Percentiles rank a stretch among this genome's conserved stretches.
phyloP scores from a whole-genome alignment of 257 asterid genomes.

The Verbascum thapsus region DNA sequence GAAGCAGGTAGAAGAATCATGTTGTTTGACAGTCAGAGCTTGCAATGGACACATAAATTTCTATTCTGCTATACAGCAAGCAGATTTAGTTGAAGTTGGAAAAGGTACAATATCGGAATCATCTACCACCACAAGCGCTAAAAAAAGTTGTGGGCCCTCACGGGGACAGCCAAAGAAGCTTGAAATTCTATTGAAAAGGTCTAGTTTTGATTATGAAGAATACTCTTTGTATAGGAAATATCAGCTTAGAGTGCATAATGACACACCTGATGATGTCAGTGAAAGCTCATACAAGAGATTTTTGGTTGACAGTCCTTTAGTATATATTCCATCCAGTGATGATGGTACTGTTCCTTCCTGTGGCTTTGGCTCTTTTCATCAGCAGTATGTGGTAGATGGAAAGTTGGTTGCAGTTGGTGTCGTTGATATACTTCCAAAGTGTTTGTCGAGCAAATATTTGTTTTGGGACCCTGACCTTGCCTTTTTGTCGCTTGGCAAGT shows the following conservation, averaged over 20 bases:
- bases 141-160: constrained; percentile 29
- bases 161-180: constrained; percentile 46
- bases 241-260: constrained; percentile 90
- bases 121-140: constrained; percentile 27
- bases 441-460: constrained; percentile 94
- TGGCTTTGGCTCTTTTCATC: constrained; percentile 98
- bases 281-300: constrained; percentile 82
- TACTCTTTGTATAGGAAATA: constrained; percentile 82
- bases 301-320: constrained; percentile 88
- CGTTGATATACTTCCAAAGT: constrained; percentile 86
- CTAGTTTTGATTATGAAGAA: constrained; percentile 85
- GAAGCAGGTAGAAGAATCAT: constrained; percentile 45
- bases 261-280: constrained; percentile 68
- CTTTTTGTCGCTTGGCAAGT: constrained; percentile 84
- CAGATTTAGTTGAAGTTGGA: constrained; percentile 29
- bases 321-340: constrained; percentile 58
- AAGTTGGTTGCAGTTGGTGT: constrained; percentile 94
- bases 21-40: constrained; percentile 68
- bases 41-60: constrained; percentile 93
- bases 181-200: constrained; percentile 67
- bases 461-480: constrained; percentile 99
- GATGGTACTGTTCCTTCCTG: constrained; percentile 69
- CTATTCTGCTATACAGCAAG: constrained; percentile 47
- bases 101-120: constrained; percentile 30
- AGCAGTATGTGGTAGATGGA: constrained; percentile 91